Base-by-base conservation (phyloP, 768 basidiomycete species). In the Kondoa subrosea region DNA sequence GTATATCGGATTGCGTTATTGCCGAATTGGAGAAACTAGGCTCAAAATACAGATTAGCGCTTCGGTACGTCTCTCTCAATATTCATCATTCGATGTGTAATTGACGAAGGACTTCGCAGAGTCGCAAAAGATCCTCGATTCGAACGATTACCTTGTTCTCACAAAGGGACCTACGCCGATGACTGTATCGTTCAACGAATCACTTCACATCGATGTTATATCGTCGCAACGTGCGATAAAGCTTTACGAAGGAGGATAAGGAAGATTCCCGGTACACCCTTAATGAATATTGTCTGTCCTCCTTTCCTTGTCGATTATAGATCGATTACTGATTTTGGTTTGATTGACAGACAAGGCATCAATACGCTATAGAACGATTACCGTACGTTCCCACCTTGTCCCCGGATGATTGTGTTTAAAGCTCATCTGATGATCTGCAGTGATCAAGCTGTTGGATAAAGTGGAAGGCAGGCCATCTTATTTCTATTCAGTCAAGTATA, bases 1-100 rank as follows among this genome's bases (percentile, higher is more conserved):
- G 91, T 72, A 88, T 99, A n/a, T 96, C 95, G 30, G 95, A 97
- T 78, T 99, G 95, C 74, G 95, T 99, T 15, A 87, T 97, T 83
- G 95, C 93, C 4, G 95, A 99, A 77, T 79, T 99, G 73, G 95
- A 99, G 79, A 99, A 99, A 78, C 80, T 99, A 16, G 95, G 95
- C 1, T 91, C 91, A 64, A 86, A 88, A 73, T 99, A 93, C 78
- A 85, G 95, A 50, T 84, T 97, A 34, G 95, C 95, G 25, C 81
- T 99, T 60, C 85, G 90, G 92, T 91, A 66, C 74, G 87, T 78
- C 17, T 34, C 14, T 0, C 40, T 34, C 26, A 12, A 21, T 2
- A 3, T 14, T 21, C 65, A 30, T 15, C 64, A 56, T 58, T 40
- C 64, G 57, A 65, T 61, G 57, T 60, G 64, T 32, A 57, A 64